These are phyloP conservation scores for Colletotrichum endophyticum DNA, from an alignment of 2,329 filamentous ascomycete genomes.

Conservation along the genomic window DNA sequence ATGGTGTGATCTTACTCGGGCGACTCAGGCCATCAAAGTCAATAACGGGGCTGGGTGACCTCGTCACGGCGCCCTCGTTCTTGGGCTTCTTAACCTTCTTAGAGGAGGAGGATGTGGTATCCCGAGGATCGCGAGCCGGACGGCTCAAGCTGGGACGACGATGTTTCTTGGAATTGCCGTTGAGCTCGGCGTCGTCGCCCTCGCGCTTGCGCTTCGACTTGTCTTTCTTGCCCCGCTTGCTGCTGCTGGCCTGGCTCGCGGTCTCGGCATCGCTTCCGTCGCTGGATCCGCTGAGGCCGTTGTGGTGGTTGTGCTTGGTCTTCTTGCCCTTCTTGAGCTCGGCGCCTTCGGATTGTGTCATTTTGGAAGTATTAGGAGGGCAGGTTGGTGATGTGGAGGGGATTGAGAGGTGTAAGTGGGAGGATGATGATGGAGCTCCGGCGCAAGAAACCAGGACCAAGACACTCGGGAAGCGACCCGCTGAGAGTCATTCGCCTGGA, in stretches of 20 bases:
- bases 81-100: conserved; percentile 37
- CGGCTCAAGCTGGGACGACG: conserved; percentile 63
- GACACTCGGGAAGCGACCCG: not conserved
- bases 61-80: conserved; percentile 30
- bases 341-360: conserved; percentile 32
- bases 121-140: conserved; percentile 64
- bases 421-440: not conserved
- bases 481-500: not conserved
- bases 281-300: conserved; percentile 26
- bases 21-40: conserved; percentile 67
- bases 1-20: conserved; percentile 46
- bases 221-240: conserved; percentile 2
- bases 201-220: conserved; percentile 26
- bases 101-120: conserved; percentile 48
- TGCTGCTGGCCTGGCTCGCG: conserved; percentile 20
- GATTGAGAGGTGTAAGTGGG: conserved; percentile 23
- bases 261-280: conserved; percentile 16
- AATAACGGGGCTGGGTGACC: conserved; percentile 54
- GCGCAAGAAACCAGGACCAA: not conserved
- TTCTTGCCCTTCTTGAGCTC: conserved; percentile 37
- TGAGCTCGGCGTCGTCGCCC: conserved; percentile 30
- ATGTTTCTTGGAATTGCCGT: conserved; percentile 27
- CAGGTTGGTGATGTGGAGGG: not conserved
- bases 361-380: conserved; percentile 17
- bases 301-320: conserved; percentile 27